Evolutionary conservation across 768 basidiomycete genomes (phyloP), one percentile per base, ranked within the genome.

Genomic region (Boletus subparvulus): DNA sequence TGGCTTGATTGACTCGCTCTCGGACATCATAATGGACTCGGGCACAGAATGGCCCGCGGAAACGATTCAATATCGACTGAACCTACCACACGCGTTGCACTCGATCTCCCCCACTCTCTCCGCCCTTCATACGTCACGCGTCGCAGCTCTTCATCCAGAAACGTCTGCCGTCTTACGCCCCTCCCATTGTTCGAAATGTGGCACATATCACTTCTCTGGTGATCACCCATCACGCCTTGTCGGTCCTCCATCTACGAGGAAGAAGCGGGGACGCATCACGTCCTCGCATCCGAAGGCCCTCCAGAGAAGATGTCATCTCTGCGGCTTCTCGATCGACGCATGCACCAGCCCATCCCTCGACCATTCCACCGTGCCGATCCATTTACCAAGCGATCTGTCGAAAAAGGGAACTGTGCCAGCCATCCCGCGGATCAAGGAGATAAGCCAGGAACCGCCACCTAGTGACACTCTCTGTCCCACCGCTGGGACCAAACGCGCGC

Each of bases 61-160:
- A 3, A 78, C 83, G 2, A 50, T 69, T 51, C 78, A 74, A 61
- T 83, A 82, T 60, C 77, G 78, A 57, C 70, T 76, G 40, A 70
- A 77, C 13, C 65, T 88, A 17, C 76, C 87, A 16, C 75, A 71
- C 59, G 66, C 74, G 17, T 70, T 90, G 51, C 75, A 81, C 28
- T 59, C 80, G 4, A 61, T 81, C 37, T 84, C 86, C 3, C 78
- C 85, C 10, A 47, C 75, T 35, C 80, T 91, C 47, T 80, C 89
- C 14, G 87, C 88, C 39, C 74, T 87, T 30, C 87, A 90, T 65
- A 69, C 78, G 0, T 64, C 74, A 14, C 78, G 82, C 46, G 70
- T 72, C 17, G 72, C 68, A 47, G 50, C 64, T 8, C 58, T 74
- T 47, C 67, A 69, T 43, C 61, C 72, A 59, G 64, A 68, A 32